A percentile compares a stretch with the other conserved stretches of the same genome.
phyloP scores from a whole-genome alignment of 2,329 filamentous ascomycete species.

The Arthrobotrys sinensis region DNA sequence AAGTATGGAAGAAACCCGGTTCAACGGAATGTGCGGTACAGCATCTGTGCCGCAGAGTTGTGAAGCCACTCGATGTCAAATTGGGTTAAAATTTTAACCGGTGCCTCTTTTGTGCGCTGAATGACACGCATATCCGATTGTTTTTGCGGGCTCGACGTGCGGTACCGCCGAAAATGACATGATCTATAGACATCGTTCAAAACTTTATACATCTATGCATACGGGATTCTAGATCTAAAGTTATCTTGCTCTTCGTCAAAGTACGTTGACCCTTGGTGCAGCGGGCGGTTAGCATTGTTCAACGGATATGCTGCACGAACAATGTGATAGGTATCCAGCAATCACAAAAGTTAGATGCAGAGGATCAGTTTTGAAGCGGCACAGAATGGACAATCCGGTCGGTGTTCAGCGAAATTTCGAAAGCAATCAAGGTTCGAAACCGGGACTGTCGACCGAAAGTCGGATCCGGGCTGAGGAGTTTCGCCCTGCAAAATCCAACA shows the following conservation, averaged over 20 bases:
- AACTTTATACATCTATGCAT: not conserved
- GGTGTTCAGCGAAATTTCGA: not conserved
- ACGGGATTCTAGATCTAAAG: conserved; percentile 19
- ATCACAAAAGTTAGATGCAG: not conserved
- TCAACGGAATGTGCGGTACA: not conserved
- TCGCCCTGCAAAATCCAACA: conserved; percentile 30
- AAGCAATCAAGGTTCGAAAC: not conserved
- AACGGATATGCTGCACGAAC: conserved; percentile 13
- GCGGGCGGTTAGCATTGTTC: conserved; percentile 29
- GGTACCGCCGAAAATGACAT: conserved; percentile 18
- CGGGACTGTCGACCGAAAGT: not conserved
- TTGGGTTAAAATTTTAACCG: conserved; percentile 25
- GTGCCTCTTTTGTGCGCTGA: conserved; percentile 15
- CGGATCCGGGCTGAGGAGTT: conserved; percentile 16
- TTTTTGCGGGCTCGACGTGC: conserved; percentile 13
- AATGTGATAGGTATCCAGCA: conserved; percentile 1
- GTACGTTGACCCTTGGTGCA: conserved; percentile 26
- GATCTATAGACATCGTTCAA: not conserved
- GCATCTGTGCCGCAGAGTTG: conserved; percentile 18
- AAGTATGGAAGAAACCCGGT: conserved; percentile 1
- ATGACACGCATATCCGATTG: conserved; percentile 22
- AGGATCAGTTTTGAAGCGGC: not conserved
- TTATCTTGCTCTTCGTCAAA: conserved; percentile 25
- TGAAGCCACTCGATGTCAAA: conserved; percentile 11
- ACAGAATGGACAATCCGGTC: conserved; percentile 12